Conservation (phyloP, 2,329 filamentous ascomycete genomes). For the Calycina herbarum region DNA sequence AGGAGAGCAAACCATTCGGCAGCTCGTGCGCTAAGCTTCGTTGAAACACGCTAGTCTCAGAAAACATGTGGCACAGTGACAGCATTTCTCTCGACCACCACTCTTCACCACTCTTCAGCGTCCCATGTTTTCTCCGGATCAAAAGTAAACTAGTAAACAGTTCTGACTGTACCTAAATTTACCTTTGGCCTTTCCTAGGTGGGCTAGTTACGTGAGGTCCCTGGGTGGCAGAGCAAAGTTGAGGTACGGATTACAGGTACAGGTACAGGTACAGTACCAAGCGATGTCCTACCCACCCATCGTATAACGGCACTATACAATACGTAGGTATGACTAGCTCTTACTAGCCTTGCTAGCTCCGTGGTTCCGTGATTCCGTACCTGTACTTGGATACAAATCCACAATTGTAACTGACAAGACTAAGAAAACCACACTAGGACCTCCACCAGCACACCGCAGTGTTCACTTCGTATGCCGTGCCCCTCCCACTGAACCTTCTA, state of each 20-base stretch:
- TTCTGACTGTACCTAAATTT: constrained; percentile 4
- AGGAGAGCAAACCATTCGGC: neutral
- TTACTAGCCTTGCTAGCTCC: neutral
- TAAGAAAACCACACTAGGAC: neutral
- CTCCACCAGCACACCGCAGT: neutral
- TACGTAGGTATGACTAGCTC: neutral
- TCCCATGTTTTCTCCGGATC: neutral
- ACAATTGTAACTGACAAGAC: neutral
- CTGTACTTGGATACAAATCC: neutral
- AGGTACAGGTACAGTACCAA: too few relatives aligned
- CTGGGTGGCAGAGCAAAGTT: neutral
- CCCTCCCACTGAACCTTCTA: neutral
- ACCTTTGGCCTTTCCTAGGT: neutral
- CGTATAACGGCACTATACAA: neutral
- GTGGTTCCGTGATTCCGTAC: neutral
- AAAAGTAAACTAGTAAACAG: neutral
- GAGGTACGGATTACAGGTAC: neutral
- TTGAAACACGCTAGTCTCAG: constrained; percentile 3
- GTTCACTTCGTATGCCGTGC: neutral
- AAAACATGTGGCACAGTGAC: constrained; percentile 1
- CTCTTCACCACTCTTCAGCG: neutral
- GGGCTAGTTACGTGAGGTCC: neutral
- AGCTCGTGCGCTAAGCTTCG: neutral
- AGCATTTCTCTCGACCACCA: neutral
- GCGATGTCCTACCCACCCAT: neutral